Evolutionary conservation across 352 stramenopile species (phyloP).

Genomic region (Globisporangium recalcitrans): DNA sequence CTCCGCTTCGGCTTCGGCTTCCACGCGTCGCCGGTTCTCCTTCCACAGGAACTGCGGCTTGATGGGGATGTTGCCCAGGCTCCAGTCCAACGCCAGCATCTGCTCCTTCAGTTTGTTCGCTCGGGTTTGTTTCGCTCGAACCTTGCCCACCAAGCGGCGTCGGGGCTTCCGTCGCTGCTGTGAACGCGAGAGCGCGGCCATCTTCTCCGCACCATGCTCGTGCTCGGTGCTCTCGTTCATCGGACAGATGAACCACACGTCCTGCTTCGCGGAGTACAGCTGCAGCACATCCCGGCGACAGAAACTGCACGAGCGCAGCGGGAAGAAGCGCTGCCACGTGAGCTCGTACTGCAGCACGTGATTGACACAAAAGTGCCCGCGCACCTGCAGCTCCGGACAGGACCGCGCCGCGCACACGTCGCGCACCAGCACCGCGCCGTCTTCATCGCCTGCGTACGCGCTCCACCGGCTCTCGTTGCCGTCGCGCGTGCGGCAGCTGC

Average conservation of each 20-base stretch:
- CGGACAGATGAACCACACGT: conserved; percentile 60
- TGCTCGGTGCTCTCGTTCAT: conserved; percentile 17
- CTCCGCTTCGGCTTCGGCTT: conserved; percentile 31
- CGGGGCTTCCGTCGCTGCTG: neutral
- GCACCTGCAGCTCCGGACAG: conserved; percentile 51
- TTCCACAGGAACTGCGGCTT: conserved; percentile 54
- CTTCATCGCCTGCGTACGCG: conserved; percentile 22
- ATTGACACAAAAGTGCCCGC: conserved; percentile 41
- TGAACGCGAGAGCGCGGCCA: neutral
- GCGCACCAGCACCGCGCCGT: conserved; percentile 40
- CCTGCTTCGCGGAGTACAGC: conserved; percentile 35
- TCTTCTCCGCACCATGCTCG: conserved; percentile 30
- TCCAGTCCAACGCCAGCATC: conserved; percentile 54
- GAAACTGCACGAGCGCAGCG: conserved; percentile 43
- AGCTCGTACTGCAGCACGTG: conserved; percentile 50
- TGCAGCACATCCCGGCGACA: conserved; percentile 42
- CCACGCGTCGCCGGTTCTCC: conserved; percentile 46
- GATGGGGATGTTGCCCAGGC: conserved; percentile 47
- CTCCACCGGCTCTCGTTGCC: conserved; percentile 28
- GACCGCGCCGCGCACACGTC: conserved; percentile 50
- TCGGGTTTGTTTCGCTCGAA: conserved; percentile 28
- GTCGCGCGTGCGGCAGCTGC: conserved; percentile 30
- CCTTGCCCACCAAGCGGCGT: conserved; percentile 1
- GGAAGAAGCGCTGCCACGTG: conserved; percentile 37
- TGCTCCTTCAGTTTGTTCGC: conserved; percentile 40